A percentile compares a stretch with the other conserved stretches of the same genome.
phyloP scores from a whole-genome alignment of 2,329 filamentous ascomycete species.

The Hymenoscyphus infarciens region DNA sequence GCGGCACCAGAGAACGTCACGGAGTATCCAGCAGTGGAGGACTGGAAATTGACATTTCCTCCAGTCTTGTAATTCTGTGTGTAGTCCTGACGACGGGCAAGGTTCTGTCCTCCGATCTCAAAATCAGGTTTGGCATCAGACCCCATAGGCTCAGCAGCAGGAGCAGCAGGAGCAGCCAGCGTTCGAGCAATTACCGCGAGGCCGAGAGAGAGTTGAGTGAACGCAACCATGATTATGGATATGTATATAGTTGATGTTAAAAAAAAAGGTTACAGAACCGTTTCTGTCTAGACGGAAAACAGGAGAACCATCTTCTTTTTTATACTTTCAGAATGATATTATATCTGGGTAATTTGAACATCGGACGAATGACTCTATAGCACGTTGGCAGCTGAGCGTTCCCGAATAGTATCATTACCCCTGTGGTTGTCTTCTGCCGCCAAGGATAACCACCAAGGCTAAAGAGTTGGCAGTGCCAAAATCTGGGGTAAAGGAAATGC shows the following conservation, averaged over 20 bases:
- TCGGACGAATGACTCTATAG: background rate
- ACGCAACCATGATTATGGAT: slow-evolving; percentile 14
- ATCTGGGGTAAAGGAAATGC: background rate
- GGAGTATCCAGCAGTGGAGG: slow-evolving; percentile 16
- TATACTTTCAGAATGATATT: background rate
- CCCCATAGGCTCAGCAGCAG: slow-evolving; percentile 8
- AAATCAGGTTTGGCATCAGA: slow-evolving; percentile 12
- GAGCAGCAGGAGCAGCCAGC: slow-evolving; percentile 12
- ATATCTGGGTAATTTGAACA: background rate
- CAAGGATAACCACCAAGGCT: background rate
- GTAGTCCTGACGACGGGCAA: slow-evolving; percentile 21
- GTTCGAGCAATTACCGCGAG: slow-evolving; percentile 8
- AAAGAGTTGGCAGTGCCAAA: background rate
- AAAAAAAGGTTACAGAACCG: background rate
- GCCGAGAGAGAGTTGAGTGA: slow-evolving; percentile 9
- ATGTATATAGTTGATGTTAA: background rate
- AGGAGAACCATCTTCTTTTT: background rate
- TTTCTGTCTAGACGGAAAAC: background rate
- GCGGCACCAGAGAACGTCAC: slow-evolving; percentile 17
- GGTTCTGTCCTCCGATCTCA: slow-evolving; percentile 10
- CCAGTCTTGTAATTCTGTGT: slow-evolving; percentile 25
- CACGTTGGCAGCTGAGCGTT: background rate
- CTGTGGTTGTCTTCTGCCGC: background rate
- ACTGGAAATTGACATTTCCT: slow-evolving; percentile 20
- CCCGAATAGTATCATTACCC: background rate